Base-by-base conservation (phyloP, 768 basidiomycete genomes). In the Hypholoma sublateritium region DNA sequence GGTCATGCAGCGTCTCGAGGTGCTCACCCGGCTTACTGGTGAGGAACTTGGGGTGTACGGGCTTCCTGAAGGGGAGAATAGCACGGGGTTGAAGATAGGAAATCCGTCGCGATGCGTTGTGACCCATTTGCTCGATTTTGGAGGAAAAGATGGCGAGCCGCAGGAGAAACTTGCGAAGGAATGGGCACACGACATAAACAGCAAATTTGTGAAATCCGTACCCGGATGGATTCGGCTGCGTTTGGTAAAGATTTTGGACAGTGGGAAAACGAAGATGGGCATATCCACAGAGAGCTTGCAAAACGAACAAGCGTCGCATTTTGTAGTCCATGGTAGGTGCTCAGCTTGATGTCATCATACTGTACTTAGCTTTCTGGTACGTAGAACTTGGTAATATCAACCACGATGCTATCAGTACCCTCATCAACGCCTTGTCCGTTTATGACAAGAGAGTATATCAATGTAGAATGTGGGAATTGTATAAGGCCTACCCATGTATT, bases 401-500 rank as follows among this genome's bases (percentile, higher is more conserved):
- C 21, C 22, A 19, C n/a, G 43, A 50, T 19, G 37, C 42, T n/a
- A 42, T 36, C 22, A 34, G 39, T 35, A 39, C 13, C 17, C 25
- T 45, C 34, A 24, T 55, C 17, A 46, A 21, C 16, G 8, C 9
- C 17, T 28, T 49, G 48, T 47, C 14, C 6, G 34, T 19, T 24
- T 19, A n/a, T 16, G 32, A 39, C n/a, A 9, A 39, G 50, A 62
- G 39, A 21, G 52, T 53, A 22, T 59, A 32, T 50, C 65, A 69
- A 37, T 57, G 62, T 42, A 70, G 77, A 36, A 60, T 55, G 32
- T 83, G 80, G 80, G 65, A 70, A 8, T 50, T 83, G 50, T 79
- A 81, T 64, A 74, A 75, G 16, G 76, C 79, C 3, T 83, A 79
- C 65, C 78, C 79, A 22, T 72, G 74, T 43, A 60, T 81, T 39